Evolutionary conservation across 805 yeast species (phyloP), one percentile per base, ranked within the genome.

Genomic region (Wickerhamiella nectarea): DNA sequence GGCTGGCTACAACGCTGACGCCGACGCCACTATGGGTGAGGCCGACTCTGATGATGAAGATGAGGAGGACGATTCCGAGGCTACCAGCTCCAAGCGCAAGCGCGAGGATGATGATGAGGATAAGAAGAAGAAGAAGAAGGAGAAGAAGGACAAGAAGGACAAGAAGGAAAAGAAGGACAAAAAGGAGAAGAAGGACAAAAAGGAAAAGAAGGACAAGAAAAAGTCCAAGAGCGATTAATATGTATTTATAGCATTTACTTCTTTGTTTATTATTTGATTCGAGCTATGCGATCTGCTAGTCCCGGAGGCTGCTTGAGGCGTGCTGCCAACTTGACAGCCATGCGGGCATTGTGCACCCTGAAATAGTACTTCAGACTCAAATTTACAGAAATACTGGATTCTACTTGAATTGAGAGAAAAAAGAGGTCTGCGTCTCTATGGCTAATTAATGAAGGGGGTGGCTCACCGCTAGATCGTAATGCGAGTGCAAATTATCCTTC

Each of bases 1-100:
- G 41, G 72, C 80, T 63, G 82, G 89, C 46, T 91, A 91, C 69
- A 91, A 89, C 59, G 93, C 84, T 34, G 97, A 87, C 62, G 97
- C 96, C 38, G 98, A 93, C 62, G 75, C 87, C 44, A 79, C 77
- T 4, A 68, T 82, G 37, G 56, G 50, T 17, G 56, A 53, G 6
- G 18, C 36, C 20, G 46, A 38, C 21, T 14, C 28, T 15, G 46
- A 26, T 5, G 41, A 20, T 34, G 45, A 33, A 18, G 43, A 21
- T 19, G 42, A 29, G 22, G 47, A 28, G 29, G 20, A 6, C 15
- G 43, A 40, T 25, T 20, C 26, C 38, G 12, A 38, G 36, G 25
- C 28, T 3, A 36, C n/a, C n/a, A 8, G 40, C 31, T 33, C 35
- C 31, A 29, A 29, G 35, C 36, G 36, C 15, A 43, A 44, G 47